Evolutionary conservation across 2,329 filamentous ascomycete genomes (phyloP).

Genomic region (Cryphonectria japonica): DNA sequence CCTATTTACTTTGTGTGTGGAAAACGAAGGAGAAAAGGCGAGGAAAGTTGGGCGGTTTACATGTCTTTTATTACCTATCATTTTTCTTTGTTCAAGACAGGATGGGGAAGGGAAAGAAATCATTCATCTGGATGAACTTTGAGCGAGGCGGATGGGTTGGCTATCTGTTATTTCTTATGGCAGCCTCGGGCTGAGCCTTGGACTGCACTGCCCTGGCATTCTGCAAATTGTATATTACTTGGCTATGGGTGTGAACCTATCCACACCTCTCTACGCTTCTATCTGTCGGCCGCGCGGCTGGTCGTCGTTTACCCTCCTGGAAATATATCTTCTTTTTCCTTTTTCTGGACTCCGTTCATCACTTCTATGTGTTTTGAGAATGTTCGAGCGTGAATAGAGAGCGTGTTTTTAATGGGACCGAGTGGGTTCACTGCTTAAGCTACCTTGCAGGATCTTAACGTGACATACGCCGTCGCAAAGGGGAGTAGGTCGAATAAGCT

Average conservation of each 20-base stretch:
- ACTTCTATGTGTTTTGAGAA: background rate
- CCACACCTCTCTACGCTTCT: background rate
- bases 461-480: background rate
- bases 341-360: background rate
- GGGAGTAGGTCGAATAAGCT: too few species aligned
- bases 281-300: background rate
- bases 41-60: background rate
- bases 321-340: background rate
- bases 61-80: background rate
- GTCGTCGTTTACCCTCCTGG: background rate
- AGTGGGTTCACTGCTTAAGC: too few species aligned
- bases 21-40: background rate
- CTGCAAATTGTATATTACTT: background rate
- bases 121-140: background rate
- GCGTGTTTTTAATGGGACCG: background rate
- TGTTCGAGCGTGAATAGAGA: background rate
- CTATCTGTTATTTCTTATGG: background rate
- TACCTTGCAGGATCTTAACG: background rate
- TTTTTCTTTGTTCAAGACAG: background rate
- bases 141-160: background rate
- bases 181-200: background rate
- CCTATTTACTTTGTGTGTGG: background rate
- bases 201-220: background rate
- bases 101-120: background rate
- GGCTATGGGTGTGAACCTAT: background rate